phyloP scores from a whole-genome alignment of 352 stramenopile species.

The Pythium phragmiticola region DNA sequence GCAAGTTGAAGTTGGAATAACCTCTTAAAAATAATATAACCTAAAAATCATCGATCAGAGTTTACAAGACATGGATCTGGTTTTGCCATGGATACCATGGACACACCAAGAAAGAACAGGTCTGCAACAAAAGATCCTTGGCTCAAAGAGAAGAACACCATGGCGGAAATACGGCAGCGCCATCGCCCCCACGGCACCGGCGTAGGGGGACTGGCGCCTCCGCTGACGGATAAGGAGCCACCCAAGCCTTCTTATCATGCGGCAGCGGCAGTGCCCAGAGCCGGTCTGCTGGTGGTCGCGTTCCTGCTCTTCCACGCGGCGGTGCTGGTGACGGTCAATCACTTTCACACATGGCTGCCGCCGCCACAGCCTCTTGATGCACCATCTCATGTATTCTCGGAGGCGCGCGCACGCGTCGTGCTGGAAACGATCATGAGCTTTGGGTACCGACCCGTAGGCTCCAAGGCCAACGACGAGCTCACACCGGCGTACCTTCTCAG shows the following conservation, averaged over 20 bases:
- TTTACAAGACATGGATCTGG: no score
- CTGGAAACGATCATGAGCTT: slow-evolving; percentile 73
- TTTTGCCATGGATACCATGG: no score
- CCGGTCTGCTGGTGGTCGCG: slow-evolving; percentile 30
- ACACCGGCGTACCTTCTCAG: slow-evolving; percentile 55
- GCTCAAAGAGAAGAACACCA: background rate
- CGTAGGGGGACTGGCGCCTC: background rate
- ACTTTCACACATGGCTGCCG: slow-evolving; percentile 60
- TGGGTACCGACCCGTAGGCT: slow-evolving; percentile 64
- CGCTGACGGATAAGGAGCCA: background rate
- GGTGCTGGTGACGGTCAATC: slow-evolving; percentile 34
- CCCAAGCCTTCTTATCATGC: background rate
- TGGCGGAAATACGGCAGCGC: slow-evolving; percentile 20
- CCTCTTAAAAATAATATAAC: no score
- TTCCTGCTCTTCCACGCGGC: slow-evolving; percentile 49
- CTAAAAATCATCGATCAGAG: no score
- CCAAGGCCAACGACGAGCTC: slow-evolving; percentile 60
- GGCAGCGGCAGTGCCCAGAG: slow-evolving; percentile 19
- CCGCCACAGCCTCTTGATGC: slow-evolving; percentile 38
- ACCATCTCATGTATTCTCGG: slow-evolving; percentile 39
- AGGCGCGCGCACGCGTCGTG: slow-evolving; percentile 56
- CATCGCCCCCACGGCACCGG: background rate
- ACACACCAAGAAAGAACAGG: no score
- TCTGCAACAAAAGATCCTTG: background rate
- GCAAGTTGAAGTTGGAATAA: no score